phyloP scores from a whole-genome alignment of 1,139 yeast genomes.

The Taphrina betulina region DNA sequence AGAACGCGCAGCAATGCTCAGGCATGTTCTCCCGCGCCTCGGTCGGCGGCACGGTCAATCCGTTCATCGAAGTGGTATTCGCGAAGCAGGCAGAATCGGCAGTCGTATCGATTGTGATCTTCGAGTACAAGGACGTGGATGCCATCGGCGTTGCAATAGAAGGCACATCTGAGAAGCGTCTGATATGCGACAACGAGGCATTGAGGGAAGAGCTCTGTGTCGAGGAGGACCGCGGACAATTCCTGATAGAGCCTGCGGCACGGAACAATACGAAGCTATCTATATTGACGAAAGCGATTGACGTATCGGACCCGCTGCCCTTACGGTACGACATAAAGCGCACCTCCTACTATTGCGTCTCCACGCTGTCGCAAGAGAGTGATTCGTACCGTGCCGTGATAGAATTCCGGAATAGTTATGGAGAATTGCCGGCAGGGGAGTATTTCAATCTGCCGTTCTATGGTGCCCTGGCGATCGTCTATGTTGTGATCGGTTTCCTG shows the following conservation, averaged over 20 bases:
- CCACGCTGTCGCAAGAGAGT: conserved; percentile 49
- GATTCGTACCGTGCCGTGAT: conserved; percentile 28
- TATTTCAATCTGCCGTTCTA: conserved; percentile 87
- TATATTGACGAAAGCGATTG: conserved; percentile 30
- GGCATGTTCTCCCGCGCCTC: conserved; percentile 29
- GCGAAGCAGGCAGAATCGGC: conserved; percentile 7
- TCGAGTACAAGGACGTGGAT: conserved; percentile 76
- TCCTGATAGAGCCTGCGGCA: conserved; percentile 36
- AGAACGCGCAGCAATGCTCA: conserved; percentile 31
- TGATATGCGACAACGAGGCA: conserved; percentile 76
- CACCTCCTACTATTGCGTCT: conserved; percentile 91
- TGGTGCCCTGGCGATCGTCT: conserved; percentile 79
- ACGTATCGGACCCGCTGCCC: conserved; percentile 39
- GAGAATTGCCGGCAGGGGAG: conserved; percentile 74
- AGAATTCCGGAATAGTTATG: conserved; percentile 35
- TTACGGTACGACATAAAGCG: conserved; percentile 61
- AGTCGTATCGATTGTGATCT: conserved; percentile 53
- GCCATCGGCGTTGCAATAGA: conserved; percentile 58
- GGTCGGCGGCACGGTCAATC: conserved; percentile 32
- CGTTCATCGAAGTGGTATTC: conserved; percentile 31
- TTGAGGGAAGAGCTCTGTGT: conserved; percentile 59
- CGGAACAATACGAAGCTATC: conserved; percentile 26
- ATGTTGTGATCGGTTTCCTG: conserved; percentile 73
- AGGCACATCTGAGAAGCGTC: conserved; percentile 47
- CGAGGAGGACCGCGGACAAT: conserved; percentile 53